These are phyloP conservation scores for Cordia subcordata DNA, from an alignment of 257 asterid species.

Conservation along the genomic window DNA sequence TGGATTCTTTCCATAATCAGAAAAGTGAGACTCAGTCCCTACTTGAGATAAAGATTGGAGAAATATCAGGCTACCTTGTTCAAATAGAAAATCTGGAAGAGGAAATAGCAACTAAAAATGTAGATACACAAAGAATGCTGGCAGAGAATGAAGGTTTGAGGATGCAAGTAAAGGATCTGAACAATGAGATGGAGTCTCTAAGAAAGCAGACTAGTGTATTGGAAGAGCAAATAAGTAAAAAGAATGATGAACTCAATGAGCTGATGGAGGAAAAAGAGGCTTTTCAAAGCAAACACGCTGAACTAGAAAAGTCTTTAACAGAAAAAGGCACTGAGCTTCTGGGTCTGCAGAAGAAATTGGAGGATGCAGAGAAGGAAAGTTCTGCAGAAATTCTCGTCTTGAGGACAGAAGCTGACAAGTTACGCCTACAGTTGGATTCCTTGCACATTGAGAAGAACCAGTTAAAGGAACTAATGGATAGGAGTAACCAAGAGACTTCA, in stretches of 20 bases:
- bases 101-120: slow-evolving; percentile 32
- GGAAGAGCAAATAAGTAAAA: slow-evolving; percentile 31
- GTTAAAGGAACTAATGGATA: slow-evolving; percentile 45
- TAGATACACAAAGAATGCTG: slow-evolving; percentile 16
- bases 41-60: slow-evolving; percentile 41
- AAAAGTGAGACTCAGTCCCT: slow-evolving; percentile 44
- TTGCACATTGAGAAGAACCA: slow-evolving; percentile 47
- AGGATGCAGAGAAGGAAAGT: slow-evolving; percentile 41
- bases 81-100: slow-evolving; percentile 45
- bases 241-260: slow-evolving; percentile 21
- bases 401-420: slow-evolving; percentile 33
- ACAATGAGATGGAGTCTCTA: slow-evolving; percentile 32
- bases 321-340: slow-evolving; percentile 40
- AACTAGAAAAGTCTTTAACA: slow-evolving; percentile 32
- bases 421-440: slow-evolving; percentile 40
- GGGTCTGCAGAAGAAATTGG: slow-evolving; percentile 40
- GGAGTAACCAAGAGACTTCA: slow-evolving; percentile 38
- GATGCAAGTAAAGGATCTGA: slow-evolving; percentile 29
- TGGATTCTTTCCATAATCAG: slow-evolving; percentile 38
- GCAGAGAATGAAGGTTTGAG: slow-evolving; percentile 31
- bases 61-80: slow-evolving; percentile 34
- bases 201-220: slow-evolving; percentile 25
- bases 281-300: slow-evolving; percentile 25
- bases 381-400: slow-evolving; percentile 32
- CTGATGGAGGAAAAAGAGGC: slow-evolving; percentile 14